These are phyloP conservation scores for Penicillium sp. DNA, from an alignment of 2,329 filamentous ascomycete genomes.

Conservation along the genomic window DNA sequence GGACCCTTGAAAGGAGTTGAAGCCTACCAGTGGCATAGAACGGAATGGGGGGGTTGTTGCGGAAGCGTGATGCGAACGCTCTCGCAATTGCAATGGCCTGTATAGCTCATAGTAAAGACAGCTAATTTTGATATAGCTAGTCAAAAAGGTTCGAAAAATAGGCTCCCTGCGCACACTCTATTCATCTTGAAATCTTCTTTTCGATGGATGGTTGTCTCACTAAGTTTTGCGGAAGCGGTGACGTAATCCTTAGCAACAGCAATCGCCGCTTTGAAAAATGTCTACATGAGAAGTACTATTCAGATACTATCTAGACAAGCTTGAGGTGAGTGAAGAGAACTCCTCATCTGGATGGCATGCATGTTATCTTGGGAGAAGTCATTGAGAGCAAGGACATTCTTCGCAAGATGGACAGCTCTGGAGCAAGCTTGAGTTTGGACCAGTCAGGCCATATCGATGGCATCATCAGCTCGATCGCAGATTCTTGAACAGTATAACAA, in stretches of 20 bases:
- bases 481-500: constrained; percentile 1
- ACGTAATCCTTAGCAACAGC: background rate
- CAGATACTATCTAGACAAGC: too few species aligned
- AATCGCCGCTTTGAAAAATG: too few species aligned
- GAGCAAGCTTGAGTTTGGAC: constrained; percentile 19
- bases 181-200: background rate
- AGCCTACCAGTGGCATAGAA: constrained; percentile 24
- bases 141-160: background rate
- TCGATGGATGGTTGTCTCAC: background rate
- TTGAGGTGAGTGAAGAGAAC: constrained; percentile 41
- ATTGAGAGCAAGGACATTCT: constrained; percentile 51
- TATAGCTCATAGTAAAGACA: constrained; percentile 17
- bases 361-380: constrained; percentile 62
- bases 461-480: constrained; percentile 6
- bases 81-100: constrained; percentile 24
- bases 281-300: too few species aligned
- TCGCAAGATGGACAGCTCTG: constrained; percentile 47
- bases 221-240: background rate
- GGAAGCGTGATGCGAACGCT: constrained; percentile 20
- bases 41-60: constrained; percentile 13
- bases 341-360: constrained; percentile 59
- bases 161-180: background rate
- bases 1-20: background rate
- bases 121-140: background rate
- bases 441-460: constrained; percentile 4